Evolutionary conservation across 1,284 basidiomycete species (phyloP).

Genomic region (Coriolopsis trogii): DNA sequence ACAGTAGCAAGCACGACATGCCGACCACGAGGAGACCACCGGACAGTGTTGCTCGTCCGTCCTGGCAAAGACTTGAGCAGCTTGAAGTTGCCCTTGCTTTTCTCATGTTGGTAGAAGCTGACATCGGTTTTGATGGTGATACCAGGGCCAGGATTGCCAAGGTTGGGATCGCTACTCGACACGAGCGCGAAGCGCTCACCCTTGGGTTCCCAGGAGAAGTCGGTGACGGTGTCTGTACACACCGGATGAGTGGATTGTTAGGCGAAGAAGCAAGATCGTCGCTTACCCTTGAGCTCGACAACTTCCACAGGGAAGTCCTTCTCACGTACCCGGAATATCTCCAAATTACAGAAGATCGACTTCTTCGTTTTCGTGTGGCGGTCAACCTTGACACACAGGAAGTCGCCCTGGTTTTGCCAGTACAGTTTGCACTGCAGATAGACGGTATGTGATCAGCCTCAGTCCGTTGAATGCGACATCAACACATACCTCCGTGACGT

Average conservation of each 20-base stretch:
- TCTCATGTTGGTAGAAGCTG: conserved; percentile 95
- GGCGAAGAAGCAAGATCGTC: not conserved
- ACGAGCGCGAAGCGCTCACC: conserved; percentile 97
- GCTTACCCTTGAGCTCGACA: conserved; percentile 89
- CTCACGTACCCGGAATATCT: conserved; percentile 97
- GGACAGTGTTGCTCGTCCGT: conserved; percentile 93
- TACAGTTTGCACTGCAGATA: conserved; percentile 87
- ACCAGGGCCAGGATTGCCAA: conserved; percentile 87
- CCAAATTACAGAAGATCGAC: conserved; percentile 97
- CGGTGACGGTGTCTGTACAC: conserved; percentile 86
- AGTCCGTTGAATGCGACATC: not conserved
- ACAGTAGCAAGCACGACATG: conserved; percentile 97
- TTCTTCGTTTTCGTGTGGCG: conserved; percentile 99
- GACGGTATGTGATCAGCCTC: not conserved
- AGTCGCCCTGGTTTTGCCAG: conserved; percentile 99
- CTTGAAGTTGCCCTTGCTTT: conserved; percentile 93
- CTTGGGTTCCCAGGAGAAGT: conserved; percentile 99
- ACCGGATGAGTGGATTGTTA: not conserved
- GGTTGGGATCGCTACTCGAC: conserved; percentile 92
- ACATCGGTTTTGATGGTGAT: conserved; percentile 96
- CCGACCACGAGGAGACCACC: conserved; percentile 97
- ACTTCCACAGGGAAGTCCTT: conserved; percentile 99
- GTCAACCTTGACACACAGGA: conserved; percentile 99
- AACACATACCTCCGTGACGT: conserved; percentile 86
- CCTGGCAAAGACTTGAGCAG: conserved; percentile 82